Conservation (phyloP, 768 basidiomycete genomes). For the Xanthoconium purpureum region DNA sequence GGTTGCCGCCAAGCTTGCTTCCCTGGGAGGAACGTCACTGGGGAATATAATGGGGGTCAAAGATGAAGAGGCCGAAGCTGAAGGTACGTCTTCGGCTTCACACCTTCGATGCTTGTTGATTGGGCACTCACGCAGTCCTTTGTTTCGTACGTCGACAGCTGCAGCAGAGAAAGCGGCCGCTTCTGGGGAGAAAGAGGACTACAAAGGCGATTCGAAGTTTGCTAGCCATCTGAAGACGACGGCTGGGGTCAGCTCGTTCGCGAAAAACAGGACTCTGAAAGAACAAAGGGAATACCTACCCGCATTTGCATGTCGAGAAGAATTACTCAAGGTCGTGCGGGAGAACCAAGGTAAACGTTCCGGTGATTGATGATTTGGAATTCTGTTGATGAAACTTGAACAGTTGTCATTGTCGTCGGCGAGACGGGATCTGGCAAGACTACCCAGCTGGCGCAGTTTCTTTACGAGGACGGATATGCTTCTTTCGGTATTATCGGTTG, state of each 20-base stretch:
- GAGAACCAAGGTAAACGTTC: constrained; percentile 83
- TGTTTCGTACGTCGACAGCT: constrained; percentile 43
- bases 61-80: constrained; percentile 90
- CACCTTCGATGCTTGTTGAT: constrained; percentile 38
- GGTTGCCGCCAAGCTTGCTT: constrained; percentile 93
- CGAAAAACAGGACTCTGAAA: constrained; percentile 78
- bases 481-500: constrained; percentile 88
- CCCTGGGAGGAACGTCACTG: constrained; percentile 87
- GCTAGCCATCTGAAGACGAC: constrained; percentile 87
- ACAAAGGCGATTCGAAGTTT: constrained; percentile 95
- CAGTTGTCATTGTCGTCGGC: constrained; percentile 94
- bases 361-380: no score
- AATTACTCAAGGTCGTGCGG: constrained; percentile 79
- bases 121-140: constrained; percentile 78
- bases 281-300: constrained; percentile 97
- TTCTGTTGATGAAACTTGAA: neutral
- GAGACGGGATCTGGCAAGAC: constrained; percentile 99
- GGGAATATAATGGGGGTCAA: constrained; percentile 98
- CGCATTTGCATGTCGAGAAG: constrained; percentile 95
- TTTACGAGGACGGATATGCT: constrained; percentile 97
- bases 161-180: constrained; percentile 48
- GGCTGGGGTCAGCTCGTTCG: constrained; percentile 76
- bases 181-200: constrained; percentile 58
- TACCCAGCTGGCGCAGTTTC: constrained; percentile 90
- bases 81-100: constrained; percentile 56